These are phyloP conservation scores for Penicillium thymicola DNA, from an alignment of 2,329 filamentous ascomycete species.

Conservation along the genomic window DNA sequence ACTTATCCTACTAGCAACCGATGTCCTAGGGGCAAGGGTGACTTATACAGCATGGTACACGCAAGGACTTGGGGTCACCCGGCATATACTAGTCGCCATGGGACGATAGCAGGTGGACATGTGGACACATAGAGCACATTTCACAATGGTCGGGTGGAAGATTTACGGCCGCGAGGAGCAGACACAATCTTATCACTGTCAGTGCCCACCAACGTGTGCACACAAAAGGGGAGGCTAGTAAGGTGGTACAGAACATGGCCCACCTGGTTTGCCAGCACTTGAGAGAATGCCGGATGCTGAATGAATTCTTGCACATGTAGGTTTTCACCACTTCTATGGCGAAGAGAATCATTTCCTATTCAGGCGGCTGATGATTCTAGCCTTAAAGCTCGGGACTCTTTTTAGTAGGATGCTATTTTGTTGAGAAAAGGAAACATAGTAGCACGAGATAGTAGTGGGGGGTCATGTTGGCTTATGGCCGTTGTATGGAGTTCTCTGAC, in stretches of 20 bases:
- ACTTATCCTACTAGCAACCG: not conserved
- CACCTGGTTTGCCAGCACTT: not conserved
- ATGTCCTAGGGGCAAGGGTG: not conserved
- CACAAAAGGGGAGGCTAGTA: not conserved
- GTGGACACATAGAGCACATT: not conserved
- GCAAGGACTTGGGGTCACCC: not conserved
- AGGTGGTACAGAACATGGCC: not conserved
- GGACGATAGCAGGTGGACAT: not conserved
- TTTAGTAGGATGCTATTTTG: not conserved
- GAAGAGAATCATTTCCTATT: not conserved
- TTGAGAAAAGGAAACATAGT: not conserved
- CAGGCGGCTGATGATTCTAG: not conserved
- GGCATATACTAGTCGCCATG: not conserved
- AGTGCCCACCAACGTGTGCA: not conserved
- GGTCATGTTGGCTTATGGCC: not conserved
- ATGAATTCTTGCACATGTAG: not conserved
- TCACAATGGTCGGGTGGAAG: not conserved
- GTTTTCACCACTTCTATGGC: not conserved
- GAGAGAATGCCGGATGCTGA: not conserved
- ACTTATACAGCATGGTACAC: not conserved
- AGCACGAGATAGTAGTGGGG: not conserved
- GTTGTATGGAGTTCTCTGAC: not conserved
- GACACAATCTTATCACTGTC: not conserved
- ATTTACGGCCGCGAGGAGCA: not conserved
- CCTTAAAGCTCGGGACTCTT: not conserved